Evolutionary conservation across 495 filamentous ascomycete species (phyloP).

Genomic region (Penicillium argentinense): DNA sequence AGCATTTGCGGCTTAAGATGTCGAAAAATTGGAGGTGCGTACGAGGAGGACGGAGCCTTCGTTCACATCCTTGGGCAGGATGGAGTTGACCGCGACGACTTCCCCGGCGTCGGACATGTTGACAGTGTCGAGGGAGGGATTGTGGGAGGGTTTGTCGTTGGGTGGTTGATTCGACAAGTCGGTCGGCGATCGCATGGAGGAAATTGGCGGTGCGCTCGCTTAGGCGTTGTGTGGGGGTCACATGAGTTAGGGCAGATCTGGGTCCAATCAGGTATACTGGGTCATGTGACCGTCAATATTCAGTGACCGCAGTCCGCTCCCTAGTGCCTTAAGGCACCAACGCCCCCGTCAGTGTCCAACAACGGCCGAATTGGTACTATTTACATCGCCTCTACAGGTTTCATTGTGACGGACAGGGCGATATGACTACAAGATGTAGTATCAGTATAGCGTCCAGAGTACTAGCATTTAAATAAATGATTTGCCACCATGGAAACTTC

Average conservation of each 20-base stretch:
- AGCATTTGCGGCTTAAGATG: not conserved
- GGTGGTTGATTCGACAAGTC: conserved; percentile 31
- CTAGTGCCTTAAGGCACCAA: not conserved
- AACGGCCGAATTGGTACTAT: too few relatives aligned
- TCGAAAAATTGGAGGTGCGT: not conserved
- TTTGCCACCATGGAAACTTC: too few relatives aligned
- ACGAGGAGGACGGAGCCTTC: conserved; percentile 88
- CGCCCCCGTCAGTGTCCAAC: too few relatives aligned
- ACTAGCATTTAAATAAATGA: too few relatives aligned
- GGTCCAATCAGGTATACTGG: conserved; percentile 12
- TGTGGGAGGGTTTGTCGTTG: conserved; percentile 46
- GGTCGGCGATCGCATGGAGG: conserved; percentile 9
- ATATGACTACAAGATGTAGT: too few relatives aligned
- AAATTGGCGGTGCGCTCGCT: conserved; percentile 49
- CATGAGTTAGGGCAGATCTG: conserved; percentile 41
- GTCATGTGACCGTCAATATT: conserved; percentile 26
- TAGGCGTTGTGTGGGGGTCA: conserved; percentile 36
- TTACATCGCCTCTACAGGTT: too few relatives aligned
- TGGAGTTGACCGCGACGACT: conserved; percentile 73
- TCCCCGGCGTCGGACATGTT: conserved; percentile 96
- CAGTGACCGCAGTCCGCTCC: not conserved
- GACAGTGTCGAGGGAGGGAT: conserved; percentile 48
- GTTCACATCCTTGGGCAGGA: conserved; percentile 93
- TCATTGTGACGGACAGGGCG: too few relatives aligned
- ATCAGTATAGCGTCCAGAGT: too few relatives aligned